These are phyloP conservation scores for Kodamaea fungicola DNA, from an alignment of 1,139 yeast species.

Conservation along the genomic window DNA sequence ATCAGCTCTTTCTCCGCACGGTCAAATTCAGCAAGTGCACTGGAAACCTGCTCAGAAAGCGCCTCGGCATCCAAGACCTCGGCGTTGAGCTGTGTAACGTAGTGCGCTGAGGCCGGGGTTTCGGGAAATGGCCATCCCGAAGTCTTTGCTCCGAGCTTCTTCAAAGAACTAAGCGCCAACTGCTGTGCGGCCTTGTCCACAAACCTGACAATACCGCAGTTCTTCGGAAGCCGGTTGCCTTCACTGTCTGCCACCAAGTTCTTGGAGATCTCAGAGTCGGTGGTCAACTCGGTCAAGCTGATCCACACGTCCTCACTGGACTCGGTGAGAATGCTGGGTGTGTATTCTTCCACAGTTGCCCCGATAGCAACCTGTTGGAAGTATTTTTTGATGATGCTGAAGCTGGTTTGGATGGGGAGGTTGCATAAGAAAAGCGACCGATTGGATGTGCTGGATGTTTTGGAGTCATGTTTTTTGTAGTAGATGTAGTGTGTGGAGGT, in stretches of 20 bases:
- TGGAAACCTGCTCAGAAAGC: slow-evolving; percentile 51
- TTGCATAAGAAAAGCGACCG: slow-evolving; percentile 71
- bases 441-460: slow-evolving; percentile 22
- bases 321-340: slow-evolving; percentile 36
- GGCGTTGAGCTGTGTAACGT: slow-evolving; percentile 24
- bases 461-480: slow-evolving; percentile 62
- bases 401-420: slow-evolving; percentile 61
- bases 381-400: slow-evolving; percentile 51
- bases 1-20: slow-evolving; percentile 64
- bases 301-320: slow-evolving; percentile 51
- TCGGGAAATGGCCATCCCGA: slow-evolving; percentile 29
- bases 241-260: slow-evolving; percentile 12
- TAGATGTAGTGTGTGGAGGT: slow-evolving; percentile 48
- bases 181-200: slow-evolving; percentile 72
- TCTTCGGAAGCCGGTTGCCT: slow-evolving; percentile 54
- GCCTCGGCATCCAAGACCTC: slow-evolving; percentile 43
- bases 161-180: slow-evolving; percentile 61
- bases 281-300: slow-evolving; percentile 57
- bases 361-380: slow-evolving; percentile 60
- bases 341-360: slow-evolving; percentile 53
- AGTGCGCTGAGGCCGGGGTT: slow-evolving; percentile 26
- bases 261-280: slow-evolving; percentile 45
- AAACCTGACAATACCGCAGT: slow-evolving; percentile 70
- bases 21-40: slow-evolving; percentile 65
- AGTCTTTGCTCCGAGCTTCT: slow-evolving; percentile 33